Base-by-base conservation (phyloP, 2,329 filamentous ascomycete species). In the Pseudocercospora cruenta region DNA sequence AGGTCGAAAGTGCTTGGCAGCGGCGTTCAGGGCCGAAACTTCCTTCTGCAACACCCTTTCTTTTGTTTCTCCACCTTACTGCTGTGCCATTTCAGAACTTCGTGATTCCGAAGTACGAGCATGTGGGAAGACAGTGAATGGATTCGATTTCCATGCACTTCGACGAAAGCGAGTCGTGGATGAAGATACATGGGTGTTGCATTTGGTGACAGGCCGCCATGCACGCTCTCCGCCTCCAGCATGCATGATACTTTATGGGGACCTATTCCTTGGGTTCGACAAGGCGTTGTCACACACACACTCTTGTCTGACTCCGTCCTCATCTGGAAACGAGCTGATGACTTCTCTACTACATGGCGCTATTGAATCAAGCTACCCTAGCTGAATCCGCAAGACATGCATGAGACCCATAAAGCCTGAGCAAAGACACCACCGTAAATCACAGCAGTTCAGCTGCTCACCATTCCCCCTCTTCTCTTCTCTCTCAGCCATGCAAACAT, bases 311-410 rank as follows among this genome's bases (percentile, higher is more conserved):
- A 14, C 10, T 28, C 22, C 51, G 24, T 54, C 24, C 51, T 54
- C 21, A 21, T 19, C 31, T 47, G 33, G 53, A 39, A 22, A 51
- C 54, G 57, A 59, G 58, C 58, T 33, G 39, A 28, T 26, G 59
- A 49, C 47, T 26, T 21, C 51, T 55, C 26, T 31, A 33, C 21
- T 14, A 31, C 14, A 31, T 55, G 43, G 28, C 58, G 57, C 55
- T 58, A 31, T 64, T 5, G 51, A 19, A n/a, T 55, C 51, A 55
- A 55, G 51, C 51, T 55, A 55, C 51, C 51, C 51, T 55, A 55
- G 51, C 51, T 55, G 51, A 55, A 55, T 9, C 26, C 51, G 51
- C 24, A 31, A 55, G 51, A 55, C 26, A 55, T 55, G 51, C 51
- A 55, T 55, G 26, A 55, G 24, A 31, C 51, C 51, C 12, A 21